These are phyloP conservation scores for Mariannaea elegans DNA, from an alignment of 2,329 filamentous ascomycete species.

Conservation along the genomic window DNA sequence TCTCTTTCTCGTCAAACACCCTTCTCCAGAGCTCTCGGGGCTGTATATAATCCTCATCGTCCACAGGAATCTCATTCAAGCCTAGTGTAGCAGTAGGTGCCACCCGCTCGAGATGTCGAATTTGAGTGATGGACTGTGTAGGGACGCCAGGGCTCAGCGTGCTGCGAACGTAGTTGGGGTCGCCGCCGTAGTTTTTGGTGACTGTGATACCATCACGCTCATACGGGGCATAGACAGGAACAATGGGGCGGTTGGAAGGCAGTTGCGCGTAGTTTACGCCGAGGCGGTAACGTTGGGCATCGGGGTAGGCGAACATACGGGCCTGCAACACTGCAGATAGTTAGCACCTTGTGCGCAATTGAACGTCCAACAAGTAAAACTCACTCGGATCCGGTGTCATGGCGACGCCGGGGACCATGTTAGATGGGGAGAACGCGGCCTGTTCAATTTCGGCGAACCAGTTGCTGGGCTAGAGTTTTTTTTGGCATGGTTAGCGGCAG, in stretches of 20 bases:
- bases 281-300: slow-evolving; percentile 61
- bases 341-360: not conserved
- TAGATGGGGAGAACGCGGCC: not conserved
- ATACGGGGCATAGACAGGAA: slow-evolving; percentile 15
- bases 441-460: not conserved
- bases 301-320: slow-evolving; percentile 59
- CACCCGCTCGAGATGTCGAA: not conserved
- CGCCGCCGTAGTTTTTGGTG: not conserved
- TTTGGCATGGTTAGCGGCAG: too few relatives aligned
- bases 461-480: not conserved
- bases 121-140: not conserved
- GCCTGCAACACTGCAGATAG: slow-evolving; percentile 49
- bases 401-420: slow-evolving; percentile 58
- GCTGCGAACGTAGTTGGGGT: slow-evolving; percentile 4
- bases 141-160: not conserved
- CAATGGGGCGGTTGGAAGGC: slow-evolving; percentile 41
- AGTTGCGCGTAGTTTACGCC: slow-evolving; percentile 61
- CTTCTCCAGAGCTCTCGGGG: not conserved
- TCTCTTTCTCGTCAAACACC: slow-evolving; percentile 6
- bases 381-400: slow-evolving; percentile 50
- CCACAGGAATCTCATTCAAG: slow-evolving; percentile 2
- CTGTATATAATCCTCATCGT: not conserved
- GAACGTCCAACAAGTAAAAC: not conserved
- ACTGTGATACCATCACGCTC: slow-evolving; percentile 31
- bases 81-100: not conserved